Base-by-base conservation (phyloP, 495 filamentous ascomycete species). In the Patellaria atrata region DNA sequence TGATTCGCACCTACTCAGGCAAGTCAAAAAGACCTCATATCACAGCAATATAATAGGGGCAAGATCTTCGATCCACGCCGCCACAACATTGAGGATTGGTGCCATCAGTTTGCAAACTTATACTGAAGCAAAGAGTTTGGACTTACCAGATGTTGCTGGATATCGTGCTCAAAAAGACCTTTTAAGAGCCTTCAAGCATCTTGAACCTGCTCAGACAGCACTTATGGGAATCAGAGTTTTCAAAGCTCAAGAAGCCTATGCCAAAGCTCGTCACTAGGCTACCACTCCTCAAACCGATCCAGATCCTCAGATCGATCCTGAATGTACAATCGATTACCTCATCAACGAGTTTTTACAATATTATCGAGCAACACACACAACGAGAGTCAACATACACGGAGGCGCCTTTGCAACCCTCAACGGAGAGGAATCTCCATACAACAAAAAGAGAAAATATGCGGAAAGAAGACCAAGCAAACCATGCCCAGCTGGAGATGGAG, bases 91-190 rank as follows among this genome's bases (percentile, higher is more conserved):
- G 15, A 37, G 24, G 24, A 37, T 16, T 37, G 34, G 34, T 37
- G 34, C 34, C 15, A 19, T 10, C 4, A 27, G 27, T 22, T 26
- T 37, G 4, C 8, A 10, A 15, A 26, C 34, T 11, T 29, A 37
- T 17, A 37, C 27, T 29, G 23, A 13, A 13, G 34, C 23, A 7
- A 37, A 37, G 11, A 22, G 30, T 13, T 15, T 37, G 9, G 15
- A 37, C 18, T 14, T 37, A 8, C 23, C 24, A 37, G 24, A 37
- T 15, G 22, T 29, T 3, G 12, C 27, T 16, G 34, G 34, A 14
- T 37, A 27, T 14, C 22, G 34, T n/a, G 5, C 34, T 16, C 34
- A 37, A 12, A 37, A 37, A 17, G 34, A 37, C 21, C 23, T 37
- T 16, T 7, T 37, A 5, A 3, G 34, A 37, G 34, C 34, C 12